A percentile compares a stretch with the other conserved stretches of the same genome.
Conservation (phyloP, 768 basidiomycete species). For the Lentinula detonsa region DNA sequence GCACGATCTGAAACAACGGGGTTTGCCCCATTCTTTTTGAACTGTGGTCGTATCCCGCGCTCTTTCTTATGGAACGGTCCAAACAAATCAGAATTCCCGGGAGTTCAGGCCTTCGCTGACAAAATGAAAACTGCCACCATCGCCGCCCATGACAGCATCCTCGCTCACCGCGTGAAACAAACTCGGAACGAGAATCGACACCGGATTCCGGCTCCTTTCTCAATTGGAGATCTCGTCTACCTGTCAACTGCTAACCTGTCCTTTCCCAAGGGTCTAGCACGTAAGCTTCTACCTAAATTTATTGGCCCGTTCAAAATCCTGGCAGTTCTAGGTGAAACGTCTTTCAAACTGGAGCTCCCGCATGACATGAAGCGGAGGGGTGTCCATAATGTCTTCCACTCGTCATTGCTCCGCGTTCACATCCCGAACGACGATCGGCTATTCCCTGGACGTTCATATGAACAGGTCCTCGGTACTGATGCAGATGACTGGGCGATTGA, state of each 20-base stretch:
- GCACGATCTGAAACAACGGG: conserved; percentile 13
- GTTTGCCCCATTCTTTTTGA: neutral
- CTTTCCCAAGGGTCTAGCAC: conserved; percentile 22
- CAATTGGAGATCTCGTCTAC: conserved; percentile 21
- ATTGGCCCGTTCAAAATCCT: conserved; percentile 26
- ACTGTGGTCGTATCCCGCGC: neutral
- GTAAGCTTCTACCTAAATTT: conserved; percentile 26
- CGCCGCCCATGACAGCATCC: too few relatives aligned
- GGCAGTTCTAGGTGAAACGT: conserved; percentile 2
- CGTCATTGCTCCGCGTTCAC: conserved; percentile 16
- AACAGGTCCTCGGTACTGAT: too few relatives aligned
- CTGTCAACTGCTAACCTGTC: conserved; percentile 25
- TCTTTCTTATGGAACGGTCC: conserved; percentile 3
- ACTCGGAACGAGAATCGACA: too few relatives aligned
- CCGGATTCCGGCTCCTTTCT: too few relatives aligned
- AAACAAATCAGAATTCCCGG: too few relatives aligned
- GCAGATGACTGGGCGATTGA: conserved; percentile 17
- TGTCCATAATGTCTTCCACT: conserved; percentile 24
- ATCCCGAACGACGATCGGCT: neutral
- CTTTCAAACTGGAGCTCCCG: conserved; percentile 21
- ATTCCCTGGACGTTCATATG: too few relatives aligned
- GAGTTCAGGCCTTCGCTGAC: too few relatives aligned
- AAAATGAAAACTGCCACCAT: too few relatives aligned
- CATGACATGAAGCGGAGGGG: conserved; percentile 13
- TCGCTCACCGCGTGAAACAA: too few relatives aligned